These are phyloP conservation scores for Pseudozyma sp. DNA, from an alignment of 1,284 basidiomycete species.

Conservation along the genomic window DNA sequence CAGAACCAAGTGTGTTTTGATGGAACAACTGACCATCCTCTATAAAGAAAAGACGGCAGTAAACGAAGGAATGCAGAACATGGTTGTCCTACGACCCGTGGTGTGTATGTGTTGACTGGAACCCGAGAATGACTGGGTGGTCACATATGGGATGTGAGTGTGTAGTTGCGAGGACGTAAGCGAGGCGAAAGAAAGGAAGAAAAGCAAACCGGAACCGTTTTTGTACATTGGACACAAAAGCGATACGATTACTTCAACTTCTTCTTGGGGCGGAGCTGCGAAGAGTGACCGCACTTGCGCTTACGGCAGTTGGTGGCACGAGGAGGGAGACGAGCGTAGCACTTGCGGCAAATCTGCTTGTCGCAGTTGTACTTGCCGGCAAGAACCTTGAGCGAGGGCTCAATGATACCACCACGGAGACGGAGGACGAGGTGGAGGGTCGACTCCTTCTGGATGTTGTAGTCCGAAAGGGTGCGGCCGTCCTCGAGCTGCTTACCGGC, in stretches of 20 bases:
- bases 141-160: not conserved
- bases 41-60: not conserved
- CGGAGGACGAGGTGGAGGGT: slow-evolving; percentile 67
- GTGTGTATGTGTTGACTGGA: no score
- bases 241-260: slow-evolving; percentile 86
- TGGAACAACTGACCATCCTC: slow-evolving; percentile 15
- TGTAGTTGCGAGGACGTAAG: not conserved
- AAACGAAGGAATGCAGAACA: not conserved
- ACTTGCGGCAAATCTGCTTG: slow-evolving; percentile 91
- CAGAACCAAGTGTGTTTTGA: slow-evolving; percentile 11
- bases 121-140: not conserved
- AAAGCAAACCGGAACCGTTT: slow-evolving; percentile 6
- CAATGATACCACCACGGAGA: slow-evolving; percentile 68
- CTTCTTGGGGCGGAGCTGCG: slow-evolving; percentile 79
- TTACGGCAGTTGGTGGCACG: slow-evolving; percentile 99
- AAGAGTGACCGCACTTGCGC: slow-evolving; percentile 69
- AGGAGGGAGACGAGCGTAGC: slow-evolving; percentile 98
- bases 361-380: slow-evolving; percentile 80
- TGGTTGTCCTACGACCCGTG: no score
- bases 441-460: slow-evolving; percentile 83
- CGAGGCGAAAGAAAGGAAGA: slow-evolving; percentile 1
- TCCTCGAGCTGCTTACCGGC: slow-evolving; percentile 92
- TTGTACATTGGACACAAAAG: slow-evolving; percentile 3
- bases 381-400: slow-evolving; percentile 75
- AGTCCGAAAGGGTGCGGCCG: slow-evolving; percentile 71